Base-by-base conservation (phyloP, 2,329 filamentous ascomycete genomes). In the Esteya vermicola region DNA sequence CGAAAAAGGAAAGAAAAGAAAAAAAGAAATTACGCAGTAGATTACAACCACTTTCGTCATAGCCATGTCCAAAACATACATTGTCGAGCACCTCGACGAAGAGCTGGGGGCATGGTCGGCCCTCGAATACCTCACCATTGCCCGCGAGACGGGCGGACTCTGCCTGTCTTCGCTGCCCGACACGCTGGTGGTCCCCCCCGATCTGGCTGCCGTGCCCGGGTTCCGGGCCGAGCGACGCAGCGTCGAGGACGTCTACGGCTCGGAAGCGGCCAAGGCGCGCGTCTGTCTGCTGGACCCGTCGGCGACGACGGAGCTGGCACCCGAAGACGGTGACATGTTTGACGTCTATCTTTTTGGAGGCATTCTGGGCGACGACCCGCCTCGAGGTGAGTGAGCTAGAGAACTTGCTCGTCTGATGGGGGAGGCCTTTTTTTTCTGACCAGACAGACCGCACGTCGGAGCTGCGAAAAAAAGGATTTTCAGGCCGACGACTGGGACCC, bases 341-440 rank as follows among this genome's bases (percentile, higher is more conserved):
- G 85, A 93, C 52, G 80, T 84, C 9, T 98, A 96, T 56, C 63
- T 98, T 34, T 98, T 98, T 62, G 91, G 91, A 34, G 91, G 91
- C 13, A 98, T 98, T 52, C 64, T 98, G 46, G 91, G 89, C 43
- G 89, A 96, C 64, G 85, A 96, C 56, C 89, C 89, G 45, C 89
- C 89, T 36, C 68, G 89, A 72, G 85, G 86, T 91, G 70, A 50
- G 68, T 28, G 2, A 4, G 3, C 16, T 70, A 8, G 9, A 19
- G 6, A 9, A 19, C 14, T 40, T 33, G 13, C 10, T 19, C 8
- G 10, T 10, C 19, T 30, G 22, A 2, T 18, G 33, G n/a, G n/a
- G n/a, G n/a, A n/a, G n/a, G n/a, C n/a, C n/a, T n/a, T n/a, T 26
- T 16, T 36, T 31, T 41, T 43, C 32, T 37, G 36, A 31, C 30